Percentiles rank a stretch among this genome's conserved stretches.
These are phyloP conservation scores for Penicillium lividum DNA, from an alignment of 495 filamentous ascomycete genomes.

Conservation along the genomic window DNA sequence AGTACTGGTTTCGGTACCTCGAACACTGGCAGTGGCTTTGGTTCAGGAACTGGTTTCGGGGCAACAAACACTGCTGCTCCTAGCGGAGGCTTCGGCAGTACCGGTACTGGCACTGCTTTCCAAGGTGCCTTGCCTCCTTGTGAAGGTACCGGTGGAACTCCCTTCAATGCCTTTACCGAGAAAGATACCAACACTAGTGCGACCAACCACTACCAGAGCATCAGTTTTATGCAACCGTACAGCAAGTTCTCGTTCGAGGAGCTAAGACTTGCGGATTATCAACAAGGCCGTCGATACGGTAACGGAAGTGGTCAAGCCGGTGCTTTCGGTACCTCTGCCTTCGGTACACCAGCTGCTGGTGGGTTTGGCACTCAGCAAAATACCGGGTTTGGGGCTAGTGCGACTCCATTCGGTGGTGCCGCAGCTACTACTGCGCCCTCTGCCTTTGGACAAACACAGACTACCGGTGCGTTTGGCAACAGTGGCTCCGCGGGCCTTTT, in stretches of 20 bases:
- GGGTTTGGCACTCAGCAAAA: slow-evolving; percentile 45
- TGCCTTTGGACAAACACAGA: slow-evolving; percentile 48
- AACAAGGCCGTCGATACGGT: slow-evolving; percentile 78
- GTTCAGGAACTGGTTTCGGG: slow-evolving; percentile 28
- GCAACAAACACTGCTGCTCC: slow-evolving; percentile 13
- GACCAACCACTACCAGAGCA: slow-evolving; percentile 80
- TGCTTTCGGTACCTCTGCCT: slow-evolving; percentile 68
- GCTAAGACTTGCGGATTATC: slow-evolving; percentile 84
- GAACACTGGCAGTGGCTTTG: slow-evolving; percentile 27
- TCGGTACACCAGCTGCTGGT: slow-evolving; percentile 31
- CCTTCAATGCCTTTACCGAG: slow-evolving; percentile 75
- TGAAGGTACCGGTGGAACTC: slow-evolving; percentile 70
- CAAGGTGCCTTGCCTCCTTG: slow-evolving; percentile 42
- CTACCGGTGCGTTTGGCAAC: slow-evolving; percentile 49
- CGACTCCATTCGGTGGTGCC: slow-evolving; percentile 56
- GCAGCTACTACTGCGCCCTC: slow-evolving; percentile 45
- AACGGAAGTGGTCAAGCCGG: slow-evolving; percentile 79
- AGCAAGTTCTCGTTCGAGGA: slow-evolving; percentile 89
- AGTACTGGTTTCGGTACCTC: slow-evolving; percentile 38
- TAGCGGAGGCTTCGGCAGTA: slow-evolving; percentile 16
- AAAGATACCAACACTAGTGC: slow-evolving; percentile 66
- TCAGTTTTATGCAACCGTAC: slow-evolving; percentile 84
- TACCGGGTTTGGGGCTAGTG: slow-evolving; percentile 53
- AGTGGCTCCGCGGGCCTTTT: slow-evolving; percentile 36
- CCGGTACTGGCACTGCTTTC: slow-evolving; percentile 49